phyloP scores from a whole-genome alignment of 2,329 filamentous ascomycete genomes.

The Clarireedia hainanense region DNA sequence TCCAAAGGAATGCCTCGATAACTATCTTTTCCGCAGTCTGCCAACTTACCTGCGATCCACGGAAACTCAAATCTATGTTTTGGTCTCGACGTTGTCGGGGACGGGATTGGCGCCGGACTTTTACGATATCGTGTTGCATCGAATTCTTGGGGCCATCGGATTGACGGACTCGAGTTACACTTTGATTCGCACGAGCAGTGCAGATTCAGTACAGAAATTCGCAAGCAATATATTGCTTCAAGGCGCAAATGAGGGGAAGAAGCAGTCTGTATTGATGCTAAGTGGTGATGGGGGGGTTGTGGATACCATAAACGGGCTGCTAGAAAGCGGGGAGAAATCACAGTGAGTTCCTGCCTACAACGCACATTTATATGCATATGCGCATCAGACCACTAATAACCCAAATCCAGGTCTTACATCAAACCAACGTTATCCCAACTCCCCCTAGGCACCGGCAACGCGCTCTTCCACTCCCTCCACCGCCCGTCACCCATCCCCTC shows the following conservation, averaged over 20 bases:
- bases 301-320: constrained; percentile 68
- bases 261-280: constrained; percentile 64
- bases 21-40: constrained; percentile 31
- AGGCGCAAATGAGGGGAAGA: constrained; percentile 37
- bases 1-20: constrained; percentile 32
- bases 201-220: constrained; percentile 57
- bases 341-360: constrained; percentile 14
- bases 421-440: constrained; percentile 44
- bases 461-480: constrained; percentile 54
- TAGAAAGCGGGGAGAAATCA: constrained; percentile 20
- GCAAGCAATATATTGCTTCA: constrained; percentile 42
- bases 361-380: constrained; percentile 18
- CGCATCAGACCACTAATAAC: background rate
- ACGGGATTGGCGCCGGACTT: constrained; percentile 48
- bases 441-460: constrained; percentile 59
- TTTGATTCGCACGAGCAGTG: constrained; percentile 55
- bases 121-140: constrained; percentile 47
- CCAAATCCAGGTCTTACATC: constrained; percentile 16
- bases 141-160: constrained; percentile 43
- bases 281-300: constrained; percentile 83
- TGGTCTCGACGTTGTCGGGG: constrained; percentile 63
- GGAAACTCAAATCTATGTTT: constrained; percentile 42
- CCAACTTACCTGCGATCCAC: constrained; percentile 31
- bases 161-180: constrained; percentile 36
- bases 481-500: constrained; percentile 38